phyloP scores from a whole-genome alignment of 495 filamentous ascomycete species.

The Aspergillus bridgeri region DNA sequence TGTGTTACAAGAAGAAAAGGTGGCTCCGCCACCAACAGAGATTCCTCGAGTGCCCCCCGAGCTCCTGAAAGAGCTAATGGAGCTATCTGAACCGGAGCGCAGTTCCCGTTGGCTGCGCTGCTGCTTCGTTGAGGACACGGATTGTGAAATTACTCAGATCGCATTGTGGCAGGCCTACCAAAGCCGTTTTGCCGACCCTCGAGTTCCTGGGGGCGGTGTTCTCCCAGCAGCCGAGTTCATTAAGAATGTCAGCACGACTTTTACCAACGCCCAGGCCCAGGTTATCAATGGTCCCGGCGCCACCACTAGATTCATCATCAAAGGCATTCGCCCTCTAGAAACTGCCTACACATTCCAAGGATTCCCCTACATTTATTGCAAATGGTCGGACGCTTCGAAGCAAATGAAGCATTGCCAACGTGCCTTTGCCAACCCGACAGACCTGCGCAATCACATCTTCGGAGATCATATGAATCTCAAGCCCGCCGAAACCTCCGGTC shows the following conservation, averaged over 20 bases:
- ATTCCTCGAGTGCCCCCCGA: constrained; percentile 73
- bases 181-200: constrained; percentile 61
- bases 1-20: constrained; percentile 44
- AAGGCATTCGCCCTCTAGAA: constrained; percentile 77
- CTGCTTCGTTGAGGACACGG: constrained; percentile 75
- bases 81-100: constrained; percentile 77
- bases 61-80: constrained; percentile 70
- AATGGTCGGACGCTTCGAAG: constrained; percentile 48
- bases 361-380: constrained; percentile 53
- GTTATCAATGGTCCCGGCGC: constrained; percentile 57
- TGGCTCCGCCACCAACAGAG: constrained; percentile 50
- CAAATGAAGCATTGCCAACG: constrained; percentile 52
- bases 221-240: constrained; percentile 94
- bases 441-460: constrained; percentile 74
- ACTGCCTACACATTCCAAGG: constrained; percentile 68
- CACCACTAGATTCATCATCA: constrained; percentile 85
- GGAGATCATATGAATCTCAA: constrained; percentile 61
- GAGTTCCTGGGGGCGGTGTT: constrained; percentile 51
- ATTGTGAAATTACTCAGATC: constrained; percentile 90
- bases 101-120: constrained; percentile 74
- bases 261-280: constrained; percentile 73
- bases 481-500: constrained; percentile 44
- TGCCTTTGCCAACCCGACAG: constrained; percentile 56
- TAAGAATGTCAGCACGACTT: constrained; percentile 83
- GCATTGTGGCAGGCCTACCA: constrained; percentile 97